Evolutionary conservation across 495 filamentous ascomycete genomes (phyloP).

Genomic region (Hapsidospora chrysogenum): DNA sequence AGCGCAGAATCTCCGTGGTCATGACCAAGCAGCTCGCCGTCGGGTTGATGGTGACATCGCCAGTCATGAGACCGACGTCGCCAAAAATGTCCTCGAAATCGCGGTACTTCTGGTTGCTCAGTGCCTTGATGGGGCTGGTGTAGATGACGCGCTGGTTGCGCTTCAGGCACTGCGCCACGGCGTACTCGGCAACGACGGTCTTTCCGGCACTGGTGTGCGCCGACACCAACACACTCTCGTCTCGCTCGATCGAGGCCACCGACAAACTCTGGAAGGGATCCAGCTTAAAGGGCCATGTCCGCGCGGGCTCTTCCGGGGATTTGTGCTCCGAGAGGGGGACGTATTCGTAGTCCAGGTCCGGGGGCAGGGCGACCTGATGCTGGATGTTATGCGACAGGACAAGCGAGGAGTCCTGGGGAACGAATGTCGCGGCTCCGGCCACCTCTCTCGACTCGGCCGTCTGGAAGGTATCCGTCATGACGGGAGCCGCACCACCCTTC

Average conservation of each 20-base stretch:
- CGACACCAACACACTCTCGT: slow-evolving; percentile 90
- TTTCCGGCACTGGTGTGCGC: slow-evolving; percentile 97
- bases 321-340: slow-evolving; percentile 83
- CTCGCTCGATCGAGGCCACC: slow-evolving; percentile 82
- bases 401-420: slow-evolving; percentile 43
- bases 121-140: slow-evolving; percentile 94
- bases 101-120: slow-evolving; percentile 97
- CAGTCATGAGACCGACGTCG: slow-evolving; percentile 96
- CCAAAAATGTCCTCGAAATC: slow-evolving; percentile 92
- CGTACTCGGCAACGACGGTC: slow-evolving; percentile 95
- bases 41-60: slow-evolving; percentile 97
- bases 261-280: slow-evolving; percentile 95
- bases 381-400: slow-evolving; percentile 91
- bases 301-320: slow-evolving; percentile 65
- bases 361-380: slow-evolving; percentile 90
- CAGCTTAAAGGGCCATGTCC: slow-evolving; percentile 71
- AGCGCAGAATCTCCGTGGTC: slow-evolving; percentile 98
- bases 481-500: slow-evolving; percentile 56
- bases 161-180: slow-evolving; percentile 93
- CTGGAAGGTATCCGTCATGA: slow-evolving; percentile 86
- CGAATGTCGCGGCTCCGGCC: slow-evolving; percentile 65
- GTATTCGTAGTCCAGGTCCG: slow-evolving; percentile 70
- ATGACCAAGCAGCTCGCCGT: slow-evolving; percentile 96
- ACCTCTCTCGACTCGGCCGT: slow-evolving; percentile 90
- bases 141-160: slow-evolving; percentile 97